phyloP scores from a whole-genome alignment of 75 land plant species.

The Picea sitchensis region DNA sequence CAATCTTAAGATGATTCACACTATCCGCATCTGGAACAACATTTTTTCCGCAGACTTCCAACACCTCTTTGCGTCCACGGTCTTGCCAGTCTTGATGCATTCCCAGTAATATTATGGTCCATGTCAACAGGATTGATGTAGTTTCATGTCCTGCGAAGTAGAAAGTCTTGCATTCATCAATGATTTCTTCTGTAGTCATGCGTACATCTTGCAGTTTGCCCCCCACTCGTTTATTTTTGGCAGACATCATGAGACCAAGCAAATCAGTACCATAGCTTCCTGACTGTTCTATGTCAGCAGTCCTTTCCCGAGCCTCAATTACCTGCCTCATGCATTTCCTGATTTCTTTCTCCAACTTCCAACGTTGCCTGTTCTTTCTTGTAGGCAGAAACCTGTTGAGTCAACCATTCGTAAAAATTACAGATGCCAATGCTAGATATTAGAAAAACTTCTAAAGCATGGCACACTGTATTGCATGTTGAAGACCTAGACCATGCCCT shows the following conservation, averaged over 20 bases:
- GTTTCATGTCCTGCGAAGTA: constrained; percentile 40
- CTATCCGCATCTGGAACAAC: constrained; percentile 23
- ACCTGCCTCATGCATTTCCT: constrained; percentile 10
- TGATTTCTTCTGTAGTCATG: constrained; percentile 19
- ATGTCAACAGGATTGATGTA: constrained; percentile 18
- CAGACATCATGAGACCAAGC: constrained; percentile 24
- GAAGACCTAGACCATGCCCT: constrained; percentile 35
- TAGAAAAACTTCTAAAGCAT: neutral
- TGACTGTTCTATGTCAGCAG: constrained; percentile 10
- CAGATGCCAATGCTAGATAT: neutral
- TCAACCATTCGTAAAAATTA: neutral
- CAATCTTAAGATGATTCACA: constrained; percentile 42
- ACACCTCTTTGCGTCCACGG: constrained; percentile 49
- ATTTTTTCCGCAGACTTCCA: constrained; percentile 19
- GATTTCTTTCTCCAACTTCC: constrained; percentile 25
- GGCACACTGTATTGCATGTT: constrained; percentile 17
- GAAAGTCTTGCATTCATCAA: constrained; percentile 27
- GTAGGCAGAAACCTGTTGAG: constrained; percentile 32
- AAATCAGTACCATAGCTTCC: constrained; percentile 9
- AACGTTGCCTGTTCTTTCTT: constrained; percentile 14
- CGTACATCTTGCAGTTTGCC: neutral
- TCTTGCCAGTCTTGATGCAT: constrained; percentile 61
- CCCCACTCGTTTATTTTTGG: constrained; percentile 15
- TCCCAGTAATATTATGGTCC: constrained; percentile 52
- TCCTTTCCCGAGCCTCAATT: constrained; percentile 15